Evolutionary conservation across 306 rosid species (phyloP).

Genomic region (Geum urbanum): DNA sequence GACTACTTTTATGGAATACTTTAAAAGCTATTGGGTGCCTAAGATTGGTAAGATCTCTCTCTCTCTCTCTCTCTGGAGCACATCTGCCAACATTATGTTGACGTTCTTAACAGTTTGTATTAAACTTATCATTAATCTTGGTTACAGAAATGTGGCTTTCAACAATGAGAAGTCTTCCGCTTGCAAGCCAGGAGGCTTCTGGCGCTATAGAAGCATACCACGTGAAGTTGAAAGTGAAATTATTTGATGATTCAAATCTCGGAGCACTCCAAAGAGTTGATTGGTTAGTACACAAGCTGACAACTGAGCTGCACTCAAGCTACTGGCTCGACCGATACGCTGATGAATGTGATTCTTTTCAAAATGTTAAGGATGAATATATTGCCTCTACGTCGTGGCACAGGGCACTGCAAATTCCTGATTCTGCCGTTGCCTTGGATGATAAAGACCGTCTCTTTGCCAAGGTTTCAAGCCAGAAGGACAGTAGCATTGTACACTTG

Average conservation of each 20-base stretch:
- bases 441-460: constrained; percentile 59
- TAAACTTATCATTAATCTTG: constrained; percentile 7
- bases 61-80: constrained; percentile 14
- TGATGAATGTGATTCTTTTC: constrained; percentile 89
- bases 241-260: constrained; percentile 91
- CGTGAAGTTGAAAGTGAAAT: constrained; percentile 76
- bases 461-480: constrained; percentile 72
- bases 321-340: constrained; percentile 89
- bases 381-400: constrained; percentile 92
- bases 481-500: constrained; percentile 37
- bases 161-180: constrained; percentile 60
- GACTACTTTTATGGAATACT: constrained; percentile 81
- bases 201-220: constrained; percentile 93
- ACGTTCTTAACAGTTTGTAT: constrained; percentile 15
- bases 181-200: constrained; percentile 94
- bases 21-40: constrained; percentile 75
- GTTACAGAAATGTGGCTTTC: constrained; percentile 93
- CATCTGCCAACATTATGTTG: background rate
- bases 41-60: constrained; percentile 72
- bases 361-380: constrained; percentile 79
- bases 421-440: constrained; percentile 60
- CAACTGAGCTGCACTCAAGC: constrained; percentile 88
- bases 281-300: constrained; percentile 91
- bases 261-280: constrained; percentile 96
- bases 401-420: constrained; percentile 71